Evolutionary conservation across 2,329 filamentous ascomycete genomes (phyloP).

Genomic region (Scedosporium minutisporum): DNA sequence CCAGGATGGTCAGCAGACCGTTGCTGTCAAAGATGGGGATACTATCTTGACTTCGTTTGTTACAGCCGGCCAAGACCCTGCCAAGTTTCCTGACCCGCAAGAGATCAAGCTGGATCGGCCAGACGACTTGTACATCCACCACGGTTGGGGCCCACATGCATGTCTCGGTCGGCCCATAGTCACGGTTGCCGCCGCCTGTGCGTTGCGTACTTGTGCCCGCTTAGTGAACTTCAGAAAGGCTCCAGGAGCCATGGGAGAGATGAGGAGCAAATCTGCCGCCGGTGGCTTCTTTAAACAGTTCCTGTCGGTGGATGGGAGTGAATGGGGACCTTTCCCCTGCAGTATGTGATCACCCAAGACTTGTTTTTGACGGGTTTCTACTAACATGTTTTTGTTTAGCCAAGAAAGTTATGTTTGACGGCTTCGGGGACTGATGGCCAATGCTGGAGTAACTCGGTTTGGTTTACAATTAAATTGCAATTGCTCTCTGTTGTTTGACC

Average conservation of each 20-base stretch:
- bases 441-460: not conserved
- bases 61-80: conserved; percentile 35
- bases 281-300: conserved; percentile 8
- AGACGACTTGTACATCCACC: conserved; percentile 40
- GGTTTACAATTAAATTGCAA: too few relatives aligned
- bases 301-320: conserved; percentile 7
- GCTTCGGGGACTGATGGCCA: not conserved
- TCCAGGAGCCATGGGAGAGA: conserved; percentile 9
- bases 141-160: conserved; percentile 35
- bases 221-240: conserved; percentile 7
- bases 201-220: conserved; percentile 8
- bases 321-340: conserved; percentile 9
- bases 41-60: conserved; percentile 42
- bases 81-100: conserved; percentile 38
- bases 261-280: conserved; percentile 8
- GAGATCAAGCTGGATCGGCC: conserved; percentile 40
- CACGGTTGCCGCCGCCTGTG: conserved; percentile 8
- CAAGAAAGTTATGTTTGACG: not conserved
- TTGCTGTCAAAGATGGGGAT: conserved; percentile 29
- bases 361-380: not conserved
- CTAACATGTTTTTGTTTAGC: not conserved
- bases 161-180: conserved; percentile 7
- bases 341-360: not conserved
- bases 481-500: too few relatives aligned
- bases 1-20: conserved; percentile 29